Conservation (phyloP, 176 grass and related monocot species). For the Cenchrus americanus region DNA sequence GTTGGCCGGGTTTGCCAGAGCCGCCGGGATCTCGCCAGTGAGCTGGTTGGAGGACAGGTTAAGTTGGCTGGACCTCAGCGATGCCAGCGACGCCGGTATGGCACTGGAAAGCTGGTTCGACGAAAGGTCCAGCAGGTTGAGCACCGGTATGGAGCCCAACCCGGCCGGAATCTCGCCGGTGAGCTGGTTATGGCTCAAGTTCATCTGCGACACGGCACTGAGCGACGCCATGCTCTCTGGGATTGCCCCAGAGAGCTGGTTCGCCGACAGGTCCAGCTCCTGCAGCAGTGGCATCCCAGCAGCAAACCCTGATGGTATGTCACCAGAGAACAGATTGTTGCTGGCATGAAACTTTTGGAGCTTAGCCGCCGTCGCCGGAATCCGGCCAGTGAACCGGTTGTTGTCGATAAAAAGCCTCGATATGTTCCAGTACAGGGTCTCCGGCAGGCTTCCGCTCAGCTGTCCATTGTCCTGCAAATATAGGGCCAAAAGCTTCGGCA, state of each 20-base stretch:
- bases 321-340: constrained; percentile 71
- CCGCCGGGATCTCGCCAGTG: constrained; percentile 60
- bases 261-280: constrained; percentile 50
- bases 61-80: constrained; percentile 53
- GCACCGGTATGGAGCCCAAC: constrained; percentile 61
- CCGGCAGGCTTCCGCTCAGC: constrained; percentile 63
- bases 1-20: constrained; percentile 46
- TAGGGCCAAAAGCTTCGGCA: constrained; percentile 56
- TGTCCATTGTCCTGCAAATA: constrained; percentile 49
- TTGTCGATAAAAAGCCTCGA: constrained; percentile 51
- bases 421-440: constrained; percentile 62
- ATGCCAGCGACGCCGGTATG: constrained; percentile 54
- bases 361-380: constrained; percentile 33
- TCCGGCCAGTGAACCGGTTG: constrained; percentile 59
- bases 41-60: constrained; percentile 78
- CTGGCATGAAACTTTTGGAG: constrained; percentile 53
- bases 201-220: constrained; percentile 39
- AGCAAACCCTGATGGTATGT: constrained; percentile 43
- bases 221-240: constrained; percentile 45
- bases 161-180: constrained; percentile 60
- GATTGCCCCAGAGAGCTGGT: constrained; percentile 58
- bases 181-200: constrained; percentile 69
- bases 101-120: constrained; percentile 68
- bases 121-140: constrained; percentile 80
- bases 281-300: constrained; percentile 59